Base-by-base conservation (phyloP, 2,329 filamentous ascomycete species). In the Huntiella decipiens region DNA sequence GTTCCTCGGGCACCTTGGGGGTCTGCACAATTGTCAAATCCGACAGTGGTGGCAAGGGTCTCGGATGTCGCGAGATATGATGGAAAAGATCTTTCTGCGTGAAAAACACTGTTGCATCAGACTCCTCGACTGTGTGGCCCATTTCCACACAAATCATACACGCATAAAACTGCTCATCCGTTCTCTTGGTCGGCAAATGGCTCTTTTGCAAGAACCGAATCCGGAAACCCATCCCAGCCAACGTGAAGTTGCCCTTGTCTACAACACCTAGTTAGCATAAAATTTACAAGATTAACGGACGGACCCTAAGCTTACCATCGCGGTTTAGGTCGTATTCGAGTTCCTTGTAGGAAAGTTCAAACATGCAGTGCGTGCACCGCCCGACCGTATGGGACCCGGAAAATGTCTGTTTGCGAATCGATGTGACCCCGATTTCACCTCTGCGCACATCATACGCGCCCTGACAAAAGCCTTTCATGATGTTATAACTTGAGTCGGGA, bases 51-150 rank as follows among this genome's bases (percentile, higher is more conserved):
- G 71, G 71, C 0, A 74, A 57, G 0, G 71, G 71, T 0, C 68
- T 66, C 0, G 69, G 62, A 51, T 75, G 71, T 3, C 69, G 64
- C 3, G 68, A 61, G 45, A 74, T 56, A 53, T 75, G 71, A 13
- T 61, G 56, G 48, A 74, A 73, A 3, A 74, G 61, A 40, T 70
- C 62, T 48, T 63, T 65, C 41, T 70, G 66, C 39, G 56, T 66
- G 54, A 71, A 69, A 55, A 74, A 74, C 6, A 74, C 67, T 1
- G 71, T 74, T 2, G 71, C 65, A 41, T 75, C 71, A 52, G 67
- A 68, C 46, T 68, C 63, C 42, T 73, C 67, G 2, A 65, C 55
- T 0, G 70, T 73, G n/a, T 55, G 60, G 1, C 68, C 68, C 13
- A 60, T 50, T 4, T 67, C 62, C 3, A 72, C 58, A 53, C 71